Evolutionary conservation across 306 rosid genomes (phyloP), one percentile per base, ranked within the genome.

Genomic region (Glycine latifolia): DNA sequence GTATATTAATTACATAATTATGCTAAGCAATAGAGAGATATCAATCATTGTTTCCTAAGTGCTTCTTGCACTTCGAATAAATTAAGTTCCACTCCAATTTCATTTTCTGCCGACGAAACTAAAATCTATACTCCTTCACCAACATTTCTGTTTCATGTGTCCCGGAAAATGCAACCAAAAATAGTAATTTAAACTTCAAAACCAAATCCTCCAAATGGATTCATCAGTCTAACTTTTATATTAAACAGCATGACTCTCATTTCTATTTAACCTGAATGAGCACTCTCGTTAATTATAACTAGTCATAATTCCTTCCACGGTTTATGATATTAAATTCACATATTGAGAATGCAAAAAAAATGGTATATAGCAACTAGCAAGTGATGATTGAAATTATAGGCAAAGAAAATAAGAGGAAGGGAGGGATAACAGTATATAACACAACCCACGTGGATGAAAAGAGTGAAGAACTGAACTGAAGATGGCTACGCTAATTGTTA

Each of bases 251-350:
- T 39, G 26, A 65, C 65, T 59, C 71, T 11, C 50, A 77, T 66
- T 43, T 26, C 17, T 44, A 48, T 63, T 63, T 33, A 48, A 9
- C 62, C 9, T 33, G 16, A 61, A 10, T 35, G 35, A 63, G 15
- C 1, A 62, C 8, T 66, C 12, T 66, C 56, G 54, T 37, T 37
- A 37, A 37, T 78, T 52, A 26, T 26, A 61, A 33, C 54, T 10
- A 26, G 16, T 5, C 46, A 14, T 52, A 50, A 13, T 16, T 39
- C 39, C 53, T 67, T 53, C 72, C 49, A 61, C 50, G 6, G 60
- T 62, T 62, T 47, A 55, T 75, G 69, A 75, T 12, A 76, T 61
- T 72, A 76, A 46, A 37, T 61, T 46, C 43, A 26, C 11, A 46
- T 46, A 26, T 35, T 35, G 39, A 35, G 39, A 35, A 26, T 26